phyloP scores from a whole-genome alignment of 2,329 filamentous ascomycete species.

The Trichoderma polysporum region DNA sequence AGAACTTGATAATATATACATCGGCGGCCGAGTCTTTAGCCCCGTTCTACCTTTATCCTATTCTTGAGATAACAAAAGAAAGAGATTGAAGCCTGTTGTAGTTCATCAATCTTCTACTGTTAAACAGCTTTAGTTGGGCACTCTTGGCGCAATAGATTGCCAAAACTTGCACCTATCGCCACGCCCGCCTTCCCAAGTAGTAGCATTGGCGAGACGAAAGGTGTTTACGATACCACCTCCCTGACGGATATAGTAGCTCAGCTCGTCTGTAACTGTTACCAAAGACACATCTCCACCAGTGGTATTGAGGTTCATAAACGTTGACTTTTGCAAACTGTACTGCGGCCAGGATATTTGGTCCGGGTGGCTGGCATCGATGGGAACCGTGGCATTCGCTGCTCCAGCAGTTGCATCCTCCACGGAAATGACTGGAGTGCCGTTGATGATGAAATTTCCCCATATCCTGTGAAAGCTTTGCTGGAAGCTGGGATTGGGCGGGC shows the following conservation, averaged over 20 bases:
- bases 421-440: slow-evolving; percentile 41
- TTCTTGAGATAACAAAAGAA: background rate
- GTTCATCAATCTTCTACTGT: background rate
- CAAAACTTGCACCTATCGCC: slow-evolving; percentile 48
- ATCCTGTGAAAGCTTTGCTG: slow-evolving; percentile 42
- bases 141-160: slow-evolving; percentile 26
- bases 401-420: slow-evolving; percentile 27
- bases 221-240: slow-evolving; percentile 34
- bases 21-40: background rate
- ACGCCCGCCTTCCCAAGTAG: slow-evolving; percentile 48
- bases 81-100: background rate
- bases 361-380: slow-evolving; percentile 28
- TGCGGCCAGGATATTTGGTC: slow-evolving; percentile 35
- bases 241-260: slow-evolving; percentile 28
- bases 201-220: slow-evolving; percentile 43
- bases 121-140: background rate
- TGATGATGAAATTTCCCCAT: slow-evolving; percentile 48
- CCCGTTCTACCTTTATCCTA: background rate
- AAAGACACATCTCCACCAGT: slow-evolving; percentile 39
- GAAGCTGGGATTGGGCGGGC: slow-evolving; percentile 31
- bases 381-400: slow-evolving; percentile 30
- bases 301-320: slow-evolving; percentile 47
- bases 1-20: background rate
- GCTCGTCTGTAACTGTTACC: slow-evolving; percentile 29
- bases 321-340: slow-evolving; percentile 34